phyloP scores from a whole-genome alignment of 2,329 filamentous ascomycete species.

The Clonostachys chloroleuca region DNA sequence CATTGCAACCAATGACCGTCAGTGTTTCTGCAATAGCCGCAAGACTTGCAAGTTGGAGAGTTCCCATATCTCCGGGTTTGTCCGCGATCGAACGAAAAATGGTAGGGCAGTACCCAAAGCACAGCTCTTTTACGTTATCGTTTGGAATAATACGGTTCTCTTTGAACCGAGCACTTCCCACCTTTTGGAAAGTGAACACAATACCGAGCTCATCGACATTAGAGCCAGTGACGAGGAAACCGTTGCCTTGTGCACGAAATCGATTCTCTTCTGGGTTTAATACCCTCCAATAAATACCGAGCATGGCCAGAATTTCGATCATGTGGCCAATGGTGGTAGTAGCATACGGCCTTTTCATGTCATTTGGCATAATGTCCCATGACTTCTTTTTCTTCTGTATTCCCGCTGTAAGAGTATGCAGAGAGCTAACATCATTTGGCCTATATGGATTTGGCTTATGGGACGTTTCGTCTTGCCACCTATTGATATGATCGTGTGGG shows the following conservation, averaged over 20 bases:
- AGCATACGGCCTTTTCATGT: conserved; percentile 20
- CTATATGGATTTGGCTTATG: neutral
- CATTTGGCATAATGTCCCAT: conserved; percentile 13
- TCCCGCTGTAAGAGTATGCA: conserved; percentile 7
- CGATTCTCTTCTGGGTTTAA: conserved; percentile 28
- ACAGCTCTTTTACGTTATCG: conserved; percentile 27
- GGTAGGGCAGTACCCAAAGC: conserved; percentile 32
- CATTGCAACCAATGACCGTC: conserved; percentile 29
- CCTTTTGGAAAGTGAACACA: conserved; percentile 30
- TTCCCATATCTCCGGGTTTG: conserved; percentile 10
- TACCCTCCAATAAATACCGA: conserved; percentile 34
- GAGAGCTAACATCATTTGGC: neutral
- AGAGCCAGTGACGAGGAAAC: conserved; percentile 22
- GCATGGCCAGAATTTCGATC: conserved; percentile 25
- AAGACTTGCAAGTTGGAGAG: conserved; percentile 23
- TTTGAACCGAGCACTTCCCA: conserved; percentile 24
- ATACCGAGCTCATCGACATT: conserved; percentile 26
- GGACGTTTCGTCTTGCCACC: too few relatives aligned
- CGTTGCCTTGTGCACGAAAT: conserved; percentile 28
- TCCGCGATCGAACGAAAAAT: conserved; percentile 21
- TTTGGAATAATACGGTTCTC: conserved; percentile 27
- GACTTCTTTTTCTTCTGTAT: conserved; percentile 13
- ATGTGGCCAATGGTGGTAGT: conserved; percentile 27
- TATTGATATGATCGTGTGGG: too few relatives aligned
- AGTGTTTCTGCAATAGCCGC: conserved; percentile 28